Base-by-base conservation (phyloP, 2,329 filamentous ascomycete genomes). In the Paradendryphiella salina region DNA sequence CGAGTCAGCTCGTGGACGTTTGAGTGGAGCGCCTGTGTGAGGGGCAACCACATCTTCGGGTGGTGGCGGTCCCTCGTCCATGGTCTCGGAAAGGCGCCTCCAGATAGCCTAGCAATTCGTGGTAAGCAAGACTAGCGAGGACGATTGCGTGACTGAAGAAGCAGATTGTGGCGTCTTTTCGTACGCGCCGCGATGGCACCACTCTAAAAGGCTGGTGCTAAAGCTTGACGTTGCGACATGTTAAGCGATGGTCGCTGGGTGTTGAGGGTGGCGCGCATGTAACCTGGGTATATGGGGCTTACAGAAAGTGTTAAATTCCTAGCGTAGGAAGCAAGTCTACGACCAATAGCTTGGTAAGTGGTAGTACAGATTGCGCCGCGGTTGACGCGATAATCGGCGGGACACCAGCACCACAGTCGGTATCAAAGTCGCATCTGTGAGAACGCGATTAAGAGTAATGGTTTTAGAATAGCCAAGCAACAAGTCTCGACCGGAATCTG, bases 31-130 rank as follows among this genome's bases (percentile, higher is more conserved):
- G 60, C 58, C 60, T 61, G 65, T 71, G 63, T 64, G 64, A 70
- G 67, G 60, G 60, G 57, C 63, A 61, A 61, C 69, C 69, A 56
- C 56, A 56, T 61, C 60, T 55, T 66, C 69, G 69, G 70, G 67
- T 67, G 54, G 67, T 70, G 70, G 69, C 69, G 63, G 66, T 57
- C 54, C 64, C 67, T 63, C 58, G 42, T 69, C 69, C 70, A 72
- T 73, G 69, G 69, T 58, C 50, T 56, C 66, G 69, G 69, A 69
- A 61, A 57, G 59, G 48, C 54, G 54, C 56, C 56, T 52, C 50
- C 28, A 58, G 47, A 56, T 54, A 36, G 43, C 46, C 46, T 51
- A 56, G 37, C 49, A 28, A 44, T 20, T 58, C 58, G 58, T 35
- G 52, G 50, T 49, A 46, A 42, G 44, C 41, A 40, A 48, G 38